These are phyloP conservation scores for Starmera pachycereana DNA, from an alignment of 805 yeast species.

Conservation along the genomic window DNA sequence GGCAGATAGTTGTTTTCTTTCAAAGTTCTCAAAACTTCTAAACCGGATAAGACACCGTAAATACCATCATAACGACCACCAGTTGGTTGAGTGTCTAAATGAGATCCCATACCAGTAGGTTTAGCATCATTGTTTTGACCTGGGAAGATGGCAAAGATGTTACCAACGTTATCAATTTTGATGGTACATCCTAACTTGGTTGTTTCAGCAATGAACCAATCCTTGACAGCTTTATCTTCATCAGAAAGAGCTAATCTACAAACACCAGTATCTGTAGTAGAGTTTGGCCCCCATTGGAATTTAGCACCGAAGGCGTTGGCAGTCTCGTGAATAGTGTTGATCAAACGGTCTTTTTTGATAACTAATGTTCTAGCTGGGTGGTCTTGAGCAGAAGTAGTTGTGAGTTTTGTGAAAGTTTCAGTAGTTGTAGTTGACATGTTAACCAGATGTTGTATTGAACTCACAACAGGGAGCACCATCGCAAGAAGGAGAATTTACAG, in stretches of 20 bases:
- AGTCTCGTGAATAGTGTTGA: constrained; percentile 53
- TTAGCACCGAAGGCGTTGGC: constrained; percentile 50
- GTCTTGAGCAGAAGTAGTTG: background rate
- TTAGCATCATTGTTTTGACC: constrained; percentile 36
- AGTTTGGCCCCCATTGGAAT: constrained; percentile 42
- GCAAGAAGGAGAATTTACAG: too few species aligned
- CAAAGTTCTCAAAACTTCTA: constrained; percentile 57
- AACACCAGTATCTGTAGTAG: constrained; percentile 52
- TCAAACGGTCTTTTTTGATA: constrained; percentile 31
- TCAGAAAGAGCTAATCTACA: constrained; percentile 55
- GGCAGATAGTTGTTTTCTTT: constrained; percentile 49
- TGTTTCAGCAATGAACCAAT: constrained; percentile 52
- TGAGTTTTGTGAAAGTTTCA: background rate
- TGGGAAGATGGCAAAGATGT: constrained; percentile 55
- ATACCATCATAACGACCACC: constrained; percentile 75
- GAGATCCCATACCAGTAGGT: constrained; percentile 66
- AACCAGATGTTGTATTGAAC: too few species aligned
- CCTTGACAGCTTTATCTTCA: constrained; percentile 51
- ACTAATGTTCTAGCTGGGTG: constrained; percentile 16
- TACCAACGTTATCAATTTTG: constrained; percentile 56
- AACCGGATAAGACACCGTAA: constrained; percentile 55
- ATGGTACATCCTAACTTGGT: constrained; percentile 44
- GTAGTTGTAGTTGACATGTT: background rate
- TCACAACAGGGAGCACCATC: too few species aligned
- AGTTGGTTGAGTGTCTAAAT: constrained; percentile 68